phyloP scores from a whole-genome alignment of 495 filamentous ascomycete species.

The Paragyromitra xinjiangensis region DNA sequence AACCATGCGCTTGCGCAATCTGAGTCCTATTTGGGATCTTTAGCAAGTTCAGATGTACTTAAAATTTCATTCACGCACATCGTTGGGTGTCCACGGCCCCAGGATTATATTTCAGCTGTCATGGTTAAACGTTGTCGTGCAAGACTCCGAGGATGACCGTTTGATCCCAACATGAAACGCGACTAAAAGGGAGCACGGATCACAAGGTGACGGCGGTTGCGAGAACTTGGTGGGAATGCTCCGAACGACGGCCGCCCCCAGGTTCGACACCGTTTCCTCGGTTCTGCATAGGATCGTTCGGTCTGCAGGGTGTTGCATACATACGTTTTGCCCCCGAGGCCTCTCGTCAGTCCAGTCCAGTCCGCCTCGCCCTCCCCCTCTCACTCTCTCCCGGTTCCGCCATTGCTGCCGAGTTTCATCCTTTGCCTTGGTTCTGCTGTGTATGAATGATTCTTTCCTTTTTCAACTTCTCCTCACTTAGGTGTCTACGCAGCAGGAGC shows the following conservation, averaged over 20 bases:
- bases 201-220: slow-evolving; percentile 51
- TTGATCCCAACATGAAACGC: slow-evolving; percentile 53
- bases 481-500: slow-evolving; percentile 7
- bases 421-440: slow-evolving; percentile 35
- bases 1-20: slow-evolving; percentile 42
- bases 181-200: slow-evolving; percentile 51
- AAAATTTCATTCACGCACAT: slow-evolving; percentile 17
- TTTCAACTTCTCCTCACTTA: slow-evolving; percentile 32
- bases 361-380: slow-evolving; percentile 43
- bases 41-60: slow-evolving; percentile 25
- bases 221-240: slow-evolving; percentile 42
- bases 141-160: slow-evolving; percentile 41
- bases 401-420: slow-evolving; percentile 33
- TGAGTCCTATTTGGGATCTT: slow-evolving; percentile 37
- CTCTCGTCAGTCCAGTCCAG: slow-evolving; percentile 19
- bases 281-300: slow-evolving; percentile 45
- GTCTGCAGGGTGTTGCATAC: slow-evolving; percentile 35
- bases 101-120: slow-evolving; percentile 34
- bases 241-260: slow-evolving; percentile 27
- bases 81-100: slow-evolving; percentile 3
- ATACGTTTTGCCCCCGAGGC: slow-evolving; percentile 48
- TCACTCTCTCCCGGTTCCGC: slow-evolving; percentile 34
- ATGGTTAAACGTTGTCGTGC: slow-evolving; percentile 21
- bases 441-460: slow-evolving; percentile 33
- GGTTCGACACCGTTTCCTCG: slow-evolving; percentile 46